Percentiles rank a stretch among this genome's conserved stretches.
These are phyloP conservation scores for Arxiozyma bovina DNA, from an alignment of 1,139 yeast genomes.

Conservation along the genomic window DNA sequence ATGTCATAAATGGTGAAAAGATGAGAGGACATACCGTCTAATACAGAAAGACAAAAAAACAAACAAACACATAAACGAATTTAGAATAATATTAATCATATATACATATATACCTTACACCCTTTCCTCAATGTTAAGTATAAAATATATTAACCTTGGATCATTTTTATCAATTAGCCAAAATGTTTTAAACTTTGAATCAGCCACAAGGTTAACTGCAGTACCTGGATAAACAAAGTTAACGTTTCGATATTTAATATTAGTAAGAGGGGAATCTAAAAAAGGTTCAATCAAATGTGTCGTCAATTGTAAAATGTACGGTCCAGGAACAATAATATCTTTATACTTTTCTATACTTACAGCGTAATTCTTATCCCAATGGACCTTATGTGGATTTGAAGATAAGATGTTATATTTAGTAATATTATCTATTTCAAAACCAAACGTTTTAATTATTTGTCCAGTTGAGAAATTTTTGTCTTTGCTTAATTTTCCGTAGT, in stretches of 20 bases:
- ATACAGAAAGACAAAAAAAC: background rate
- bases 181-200: constrained; percentile 1
- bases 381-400: constrained; percentile 76
- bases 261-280: constrained; percentile 4
- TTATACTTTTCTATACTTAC: constrained; percentile 49
- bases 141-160: constrained; percentile 2
- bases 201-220: constrained; percentile 2
- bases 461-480: background rate
- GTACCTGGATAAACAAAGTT: constrained; percentile 19
- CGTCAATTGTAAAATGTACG: constrained; percentile 54
- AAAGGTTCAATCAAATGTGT: constrained; percentile 38
- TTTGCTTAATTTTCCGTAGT: constrained; percentile 1
- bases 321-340: constrained; percentile 68
- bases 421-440: constrained; percentile 28
- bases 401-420: constrained; percentile 66
- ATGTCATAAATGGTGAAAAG: constrained; percentile 62
- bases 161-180: constrained; percentile 6
- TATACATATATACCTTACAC: background rate
- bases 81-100: background rate
- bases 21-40: constrained; percentile 46
- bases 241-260: constrained; percentile 21
- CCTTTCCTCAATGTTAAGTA: background rate
- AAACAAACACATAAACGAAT: background rate
- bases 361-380: constrained; percentile 54
- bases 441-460: constrained; percentile 11